These are phyloP conservation scores for Candida maesae DNA, from an alignment of 805 yeast genomes.

Conservation along the genomic window DNA sequence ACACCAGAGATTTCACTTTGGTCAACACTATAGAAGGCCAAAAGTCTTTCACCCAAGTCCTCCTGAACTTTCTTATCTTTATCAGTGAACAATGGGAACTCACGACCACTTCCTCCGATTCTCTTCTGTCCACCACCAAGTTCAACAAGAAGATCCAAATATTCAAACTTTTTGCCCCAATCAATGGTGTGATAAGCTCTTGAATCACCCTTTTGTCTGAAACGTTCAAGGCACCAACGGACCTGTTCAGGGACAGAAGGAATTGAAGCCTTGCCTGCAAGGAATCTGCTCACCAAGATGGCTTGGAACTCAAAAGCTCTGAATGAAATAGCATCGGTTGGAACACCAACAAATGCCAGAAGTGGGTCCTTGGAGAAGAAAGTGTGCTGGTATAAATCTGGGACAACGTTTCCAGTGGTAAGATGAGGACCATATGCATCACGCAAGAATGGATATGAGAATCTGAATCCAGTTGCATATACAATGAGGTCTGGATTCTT, in stretches of 20 bases:
- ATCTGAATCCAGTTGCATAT: constrained; percentile 71
- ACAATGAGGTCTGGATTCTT: constrained; percentile 48
- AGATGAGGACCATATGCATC: constrained; percentile 23
- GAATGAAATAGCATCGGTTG: constrained; percentile 37
- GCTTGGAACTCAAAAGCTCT: constrained; percentile 41
- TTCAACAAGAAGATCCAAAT: constrained; percentile 23
- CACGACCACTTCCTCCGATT: constrained; percentile 20
- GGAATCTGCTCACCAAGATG: constrained; percentile 32
- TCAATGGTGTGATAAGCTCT: constrained; percentile 35
- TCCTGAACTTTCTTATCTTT: constrained; percentile 29
- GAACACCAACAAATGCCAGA: constrained; percentile 35
- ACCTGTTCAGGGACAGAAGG: constrained; percentile 31
- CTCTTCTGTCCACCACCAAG: constrained; percentile 27
- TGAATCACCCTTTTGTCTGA: constrained; percentile 28
- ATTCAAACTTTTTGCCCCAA: constrained; percentile 29
- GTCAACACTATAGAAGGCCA: constrained; percentile 19
- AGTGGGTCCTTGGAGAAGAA: constrained; percentile 32
- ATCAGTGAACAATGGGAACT: constrained; percentile 21
- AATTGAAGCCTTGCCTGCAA: constrained; percentile 29
- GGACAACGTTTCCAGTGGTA: constrained; percentile 27
- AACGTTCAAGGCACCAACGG: constrained; percentile 31
- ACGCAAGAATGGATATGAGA: constrained; percentile 51
- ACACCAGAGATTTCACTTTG: constrained; percentile 6
- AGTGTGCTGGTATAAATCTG: constrained; percentile 33
- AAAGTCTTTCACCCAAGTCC: constrained; percentile 9